Percentiles rank a stretch among this genome's conserved stretches.
These are phyloP conservation scores for Melampsora americana DNA, from an alignment of 1,284 basidiomycete genomes.

Conservation along the genomic window DNA sequence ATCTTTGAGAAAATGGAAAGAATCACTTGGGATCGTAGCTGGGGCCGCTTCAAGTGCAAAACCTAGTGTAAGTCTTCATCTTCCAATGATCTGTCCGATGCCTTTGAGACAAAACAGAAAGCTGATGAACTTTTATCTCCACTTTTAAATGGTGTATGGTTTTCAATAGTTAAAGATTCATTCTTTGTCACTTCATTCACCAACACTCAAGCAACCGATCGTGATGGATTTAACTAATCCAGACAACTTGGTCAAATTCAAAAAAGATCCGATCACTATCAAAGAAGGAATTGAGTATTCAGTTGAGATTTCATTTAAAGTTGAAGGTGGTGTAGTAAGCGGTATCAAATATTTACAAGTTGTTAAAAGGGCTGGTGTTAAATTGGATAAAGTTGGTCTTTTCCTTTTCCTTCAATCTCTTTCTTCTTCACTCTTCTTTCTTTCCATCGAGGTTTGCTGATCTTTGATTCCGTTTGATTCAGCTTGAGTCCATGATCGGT, in stretches of 20 bases:
- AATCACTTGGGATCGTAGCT: conserved; percentile 74
- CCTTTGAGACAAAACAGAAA: too few species aligned
- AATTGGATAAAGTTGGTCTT: conserved; percentile 47
- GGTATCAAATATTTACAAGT: conserved; percentile 74
- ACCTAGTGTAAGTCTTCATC: conserved; percentile 50
- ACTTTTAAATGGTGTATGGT: too few species aligned
- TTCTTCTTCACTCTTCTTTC: conserved; percentile 3
- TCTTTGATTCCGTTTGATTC: conserved; percentile 46
- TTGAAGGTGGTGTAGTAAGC: conserved; percentile 79
- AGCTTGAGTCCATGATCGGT: conserved; percentile 53
- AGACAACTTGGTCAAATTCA: conserved; percentile 56
- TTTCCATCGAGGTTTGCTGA: not conserved
- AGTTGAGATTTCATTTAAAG: conserved; percentile 75
- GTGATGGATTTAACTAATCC: conserved; percentile 57
- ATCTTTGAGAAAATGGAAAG: conserved; percentile 77
- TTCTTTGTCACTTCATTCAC: conserved; percentile 58
- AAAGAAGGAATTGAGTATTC: conserved; percentile 65
- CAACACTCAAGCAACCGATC: conserved; percentile 56
- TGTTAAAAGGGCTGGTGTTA: conserved; percentile 70
- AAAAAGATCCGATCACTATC: conserved; percentile 63
- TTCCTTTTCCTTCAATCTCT: not conserved
- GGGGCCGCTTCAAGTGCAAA: conserved; percentile 56
- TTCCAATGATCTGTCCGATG: not conserved
- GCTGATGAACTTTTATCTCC: too few species aligned
- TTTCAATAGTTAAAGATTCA: conserved; percentile 5